phyloP scores from a whole-genome alignment of 495 filamentous ascomycete genomes.

The Penicillium soppii region DNA sequence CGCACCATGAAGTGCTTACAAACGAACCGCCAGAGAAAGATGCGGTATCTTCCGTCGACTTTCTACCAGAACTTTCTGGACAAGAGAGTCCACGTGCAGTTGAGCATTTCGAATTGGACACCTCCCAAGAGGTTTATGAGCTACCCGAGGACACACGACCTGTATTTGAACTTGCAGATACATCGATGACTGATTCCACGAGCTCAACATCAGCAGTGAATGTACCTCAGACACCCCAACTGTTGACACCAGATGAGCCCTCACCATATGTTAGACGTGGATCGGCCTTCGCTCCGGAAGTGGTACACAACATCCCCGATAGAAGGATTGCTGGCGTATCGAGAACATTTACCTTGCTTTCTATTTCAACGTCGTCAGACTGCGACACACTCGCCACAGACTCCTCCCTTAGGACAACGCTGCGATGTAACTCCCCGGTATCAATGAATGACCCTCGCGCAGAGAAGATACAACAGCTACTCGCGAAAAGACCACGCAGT shows the following conservation, averaged over 20 bases:
- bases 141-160: constrained; percentile 34
- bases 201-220: neutral
- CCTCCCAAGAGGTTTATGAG: constrained; percentile 45
- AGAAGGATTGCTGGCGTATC: constrained; percentile 9
- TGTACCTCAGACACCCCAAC: neutral
- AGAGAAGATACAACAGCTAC: constrained; percentile 33
- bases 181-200: constrained; percentile 23
- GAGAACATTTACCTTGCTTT: constrained; percentile 8
- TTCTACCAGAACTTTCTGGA: constrained; percentile 38
- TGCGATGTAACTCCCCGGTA: constrained; percentile 26
- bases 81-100: constrained; percentile 22
- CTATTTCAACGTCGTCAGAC: constrained; percentile 11
- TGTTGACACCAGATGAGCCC: constrained; percentile 21
- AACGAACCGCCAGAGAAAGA: constrained; percentile 41
- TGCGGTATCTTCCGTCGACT: constrained; percentile 16
- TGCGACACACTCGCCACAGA: neutral
- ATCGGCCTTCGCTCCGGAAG: constrained; percentile 47
- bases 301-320: constrained; percentile 15
- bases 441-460: constrained; percentile 23
- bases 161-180: constrained; percentile 45
- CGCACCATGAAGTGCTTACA: constrained; percentile 58
- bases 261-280: constrained; percentile 32
- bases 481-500: constrained; percentile 36
- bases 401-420: constrained; percentile 4
- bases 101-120: constrained; percentile 37